Evolutionary conservation across 2,329 filamentous ascomycete species (phyloP).

Genomic region (Sporothrix protearum): DNA sequence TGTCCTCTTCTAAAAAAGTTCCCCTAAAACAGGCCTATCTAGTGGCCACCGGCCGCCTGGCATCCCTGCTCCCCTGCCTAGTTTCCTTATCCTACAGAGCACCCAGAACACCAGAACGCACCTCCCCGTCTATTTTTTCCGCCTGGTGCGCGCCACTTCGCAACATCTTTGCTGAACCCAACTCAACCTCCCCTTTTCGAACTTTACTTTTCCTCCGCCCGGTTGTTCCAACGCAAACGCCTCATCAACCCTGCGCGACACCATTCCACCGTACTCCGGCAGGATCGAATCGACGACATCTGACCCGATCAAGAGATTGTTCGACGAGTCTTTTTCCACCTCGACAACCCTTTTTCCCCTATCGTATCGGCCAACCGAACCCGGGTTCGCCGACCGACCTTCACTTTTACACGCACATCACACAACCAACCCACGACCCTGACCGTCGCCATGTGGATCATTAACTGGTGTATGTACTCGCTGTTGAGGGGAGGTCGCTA

Average conservation of each 20-base stretch:
- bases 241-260: slow-evolving; percentile 6
- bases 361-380: not conserved
- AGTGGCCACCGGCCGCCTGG: not conserved
- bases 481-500: not conserved
- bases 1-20: not conserved
- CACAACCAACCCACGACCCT: not conserved
- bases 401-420: not conserved
- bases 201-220: not conserved
- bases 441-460: slow-evolving; percentile 72
- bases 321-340: not conserved
- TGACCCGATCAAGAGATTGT: not conserved
- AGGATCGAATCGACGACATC: not conserved
- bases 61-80: not conserved
- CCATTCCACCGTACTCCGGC: not conserved
- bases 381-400: not conserved
- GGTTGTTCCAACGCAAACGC: not conserved
- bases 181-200: slow-evolving; percentile 10
- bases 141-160: slow-evolving; percentile 4
- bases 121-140: slow-evolving; percentile 7
- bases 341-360: not conserved
- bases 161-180: not conserved
- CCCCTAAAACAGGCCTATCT: not conserved
- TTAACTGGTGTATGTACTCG: slow-evolving; percentile 81
- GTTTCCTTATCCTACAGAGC: not conserved
- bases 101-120: not conserved